Evolutionary conservation across 1,139 yeast species (phyloP).

Genomic region (Debaryomycetaceae sp.): DNA sequence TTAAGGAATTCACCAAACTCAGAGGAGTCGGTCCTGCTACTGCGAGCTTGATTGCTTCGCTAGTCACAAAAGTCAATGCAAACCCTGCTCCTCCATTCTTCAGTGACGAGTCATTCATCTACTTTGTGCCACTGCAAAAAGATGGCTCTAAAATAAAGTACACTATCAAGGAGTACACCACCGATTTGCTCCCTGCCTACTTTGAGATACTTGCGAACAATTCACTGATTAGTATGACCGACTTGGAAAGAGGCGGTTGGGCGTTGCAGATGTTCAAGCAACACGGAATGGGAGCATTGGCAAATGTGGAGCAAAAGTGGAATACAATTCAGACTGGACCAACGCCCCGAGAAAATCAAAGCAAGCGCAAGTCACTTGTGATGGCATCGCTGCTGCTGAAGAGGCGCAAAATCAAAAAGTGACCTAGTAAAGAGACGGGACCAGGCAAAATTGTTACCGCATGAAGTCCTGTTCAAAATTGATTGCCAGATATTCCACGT

Average conservation of each 20-base stretch:
- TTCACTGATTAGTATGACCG: constrained; percentile 7
- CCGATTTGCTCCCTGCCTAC: constrained; percentile 20
- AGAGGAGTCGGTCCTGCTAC: constrained; percentile 45
- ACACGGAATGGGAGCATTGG: constrained; percentile 14
- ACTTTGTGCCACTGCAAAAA: constrained; percentile 17
- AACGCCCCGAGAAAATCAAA: too few species aligned
- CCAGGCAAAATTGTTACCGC: too few species aligned
- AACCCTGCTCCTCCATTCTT: constrained; percentile 33
- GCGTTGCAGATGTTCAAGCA: constrained; percentile 21
- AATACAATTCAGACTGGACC: too few species aligned
- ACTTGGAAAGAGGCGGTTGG: constrained; percentile 29
- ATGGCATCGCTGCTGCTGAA: too few species aligned
- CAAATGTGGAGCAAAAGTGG: constrained; percentile 14
- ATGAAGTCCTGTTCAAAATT: too few species aligned
- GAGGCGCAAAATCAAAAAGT: too few species aligned
- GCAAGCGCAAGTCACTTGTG: too few species aligned
- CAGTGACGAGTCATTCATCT: constrained; percentile 36
- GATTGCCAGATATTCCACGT: too few species aligned
- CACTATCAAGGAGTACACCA: constrained; percentile 29
- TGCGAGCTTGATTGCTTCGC: constrained; percentile 31
- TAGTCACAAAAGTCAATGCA: constrained; percentile 12
- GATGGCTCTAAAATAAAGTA: constrained; percentile 29
- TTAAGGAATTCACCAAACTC: constrained; percentile 22
- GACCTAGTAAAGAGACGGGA: too few species aligned
- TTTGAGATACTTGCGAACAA: constrained; percentile 8